phyloP scores from a whole-genome alignment of 1,284 basidiomycete species.

The Boletellus deceptivus region DNA sequence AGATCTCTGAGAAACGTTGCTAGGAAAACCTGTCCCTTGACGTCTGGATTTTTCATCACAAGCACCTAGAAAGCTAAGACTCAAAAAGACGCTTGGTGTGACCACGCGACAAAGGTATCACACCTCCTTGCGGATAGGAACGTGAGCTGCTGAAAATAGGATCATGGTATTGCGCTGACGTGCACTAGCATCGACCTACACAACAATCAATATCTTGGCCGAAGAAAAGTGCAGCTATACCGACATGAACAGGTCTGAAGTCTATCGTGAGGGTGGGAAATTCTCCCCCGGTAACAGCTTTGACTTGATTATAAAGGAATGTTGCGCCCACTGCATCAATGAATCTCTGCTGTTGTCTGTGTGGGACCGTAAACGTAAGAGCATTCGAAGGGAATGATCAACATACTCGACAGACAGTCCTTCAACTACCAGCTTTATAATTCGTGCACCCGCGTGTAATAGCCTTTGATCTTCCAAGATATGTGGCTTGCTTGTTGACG shows the following conservation, averaged over 20 bases:
- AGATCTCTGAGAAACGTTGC: conserved; percentile 52
- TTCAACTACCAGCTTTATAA: conserved; percentile 71
- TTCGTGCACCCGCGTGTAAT: conserved; percentile 59
- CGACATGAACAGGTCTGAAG: conserved; percentile 27
- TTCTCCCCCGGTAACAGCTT: conserved; percentile 52
- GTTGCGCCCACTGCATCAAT: conserved; percentile 52
- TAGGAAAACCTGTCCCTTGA: conserved; percentile 21
- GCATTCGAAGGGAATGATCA: neutral
- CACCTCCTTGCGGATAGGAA: conserved; percentile 68
- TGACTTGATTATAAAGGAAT: conserved; percentile 58
- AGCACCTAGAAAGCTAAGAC: conserved; percentile 40
- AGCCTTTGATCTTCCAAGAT: conserved; percentile 61
- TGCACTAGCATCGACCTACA: conserved; percentile 45
- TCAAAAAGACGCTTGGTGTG: neutral
- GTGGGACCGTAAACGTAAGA: conserved; percentile 12
- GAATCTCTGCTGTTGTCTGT: conserved; percentile 60
- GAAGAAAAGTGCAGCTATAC: conserved; percentile 10
- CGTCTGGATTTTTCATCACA: conserved; percentile 38
- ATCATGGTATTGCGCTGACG: conserved; percentile 60
- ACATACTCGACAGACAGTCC: conserved; percentile 63
- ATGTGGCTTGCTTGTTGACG: conserved; percentile 38
- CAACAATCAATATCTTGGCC: neutral
- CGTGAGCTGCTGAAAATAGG: conserved; percentile 65
- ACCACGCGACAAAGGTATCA: conserved; percentile 8
- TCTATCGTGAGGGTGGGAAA: conserved; percentile 10